phyloP scores from a whole-genome alignment of 2,329 filamentous ascomycete genomes.

The Alternaria solani region DNA sequence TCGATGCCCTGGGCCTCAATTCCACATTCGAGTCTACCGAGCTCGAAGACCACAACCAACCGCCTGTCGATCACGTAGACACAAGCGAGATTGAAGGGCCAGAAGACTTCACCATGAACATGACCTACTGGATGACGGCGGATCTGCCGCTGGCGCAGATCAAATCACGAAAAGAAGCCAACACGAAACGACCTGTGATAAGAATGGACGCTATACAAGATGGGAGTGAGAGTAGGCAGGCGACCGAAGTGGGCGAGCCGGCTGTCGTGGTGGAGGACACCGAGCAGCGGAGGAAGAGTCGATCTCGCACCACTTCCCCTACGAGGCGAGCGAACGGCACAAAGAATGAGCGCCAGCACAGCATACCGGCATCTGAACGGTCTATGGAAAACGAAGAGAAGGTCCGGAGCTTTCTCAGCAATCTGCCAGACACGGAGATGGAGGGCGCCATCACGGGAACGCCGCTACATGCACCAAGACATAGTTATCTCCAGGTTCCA shows the following conservation, averaged over 20 bases:
- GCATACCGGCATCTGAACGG: slow-evolving; percentile 36
- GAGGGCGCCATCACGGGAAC: slow-evolving; percentile 38
- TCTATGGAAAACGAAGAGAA: slow-evolving; percentile 52
- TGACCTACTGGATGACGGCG: slow-evolving; percentile 54
- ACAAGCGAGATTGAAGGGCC: slow-evolving; percentile 53
- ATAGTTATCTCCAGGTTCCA: slow-evolving; percentile 40
- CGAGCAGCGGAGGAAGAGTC: slow-evolving; percentile 8
- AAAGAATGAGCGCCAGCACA: slow-evolving; percentile 30
- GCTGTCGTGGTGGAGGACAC: slow-evolving; percentile 28
- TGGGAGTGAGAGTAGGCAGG: slow-evolving; percentile 20
- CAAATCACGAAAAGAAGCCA: slow-evolving; percentile 45
- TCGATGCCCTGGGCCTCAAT: slow-evolving; percentile 49
- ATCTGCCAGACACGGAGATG: slow-evolving; percentile 48
- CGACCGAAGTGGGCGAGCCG: slow-evolving; percentile 29
- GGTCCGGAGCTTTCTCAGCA: slow-evolving; percentile 49
- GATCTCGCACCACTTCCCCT: slow-evolving; percentile 24
- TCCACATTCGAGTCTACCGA: slow-evolving; percentile 47
- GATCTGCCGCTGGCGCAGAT: slow-evolving; percentile 41
- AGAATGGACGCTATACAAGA: slow-evolving; percentile 30
- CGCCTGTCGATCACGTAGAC: slow-evolving; percentile 47
- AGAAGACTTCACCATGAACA: slow-evolving; percentile 54
- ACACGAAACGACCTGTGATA: slow-evolving; percentile 22
- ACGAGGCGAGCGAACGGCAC: slow-evolving; percentile 37
- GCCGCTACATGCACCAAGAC: slow-evolving; percentile 34
- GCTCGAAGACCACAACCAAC: slow-evolving; percentile 36